Base-by-base conservation (phyloP, 2,329 filamentous ascomycete genomes). In the Hymenoscyphus occultus region DNA sequence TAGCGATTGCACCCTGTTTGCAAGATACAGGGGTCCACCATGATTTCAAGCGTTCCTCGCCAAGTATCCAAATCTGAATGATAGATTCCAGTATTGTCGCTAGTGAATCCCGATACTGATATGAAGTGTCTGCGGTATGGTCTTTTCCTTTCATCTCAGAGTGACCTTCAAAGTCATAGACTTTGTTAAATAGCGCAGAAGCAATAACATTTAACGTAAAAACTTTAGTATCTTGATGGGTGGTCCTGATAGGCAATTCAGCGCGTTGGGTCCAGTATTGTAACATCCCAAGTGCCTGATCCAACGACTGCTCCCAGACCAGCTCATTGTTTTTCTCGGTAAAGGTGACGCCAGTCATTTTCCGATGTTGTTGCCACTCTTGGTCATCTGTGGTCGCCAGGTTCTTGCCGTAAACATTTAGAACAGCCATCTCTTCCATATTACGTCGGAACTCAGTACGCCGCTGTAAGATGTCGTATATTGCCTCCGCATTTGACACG, bases 351-450 rank as follows among this genome's bases (percentile, higher is more conserved):
- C 6, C 57, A 39, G 57, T 59, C n/a, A 40, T 35, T 59, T 59
- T 59, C 9, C 57, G 57, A 39, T 59, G 57, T 39, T 35, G 31
- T 19, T 59, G 57, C 57, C 57, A 59, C 32, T 59, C 31, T 39
- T 59, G 31, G 9, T 35, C 57, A 19, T 59, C 57, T 5, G 39
- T 40, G 9, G 57, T 59, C 5, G 31, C 16, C 12, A 59, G 35
- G 39, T 59, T 59, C 10, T 28, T 28, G 19, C 57, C 57, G 13
- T 32, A 59, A 12, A 59, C 57, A 39, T 59, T 45, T 5, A 60
- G 32, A n/a, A 45, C 22, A 60, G 32, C 58, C 16, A 60, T 19
- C 39, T 40, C 62, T n/a, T 31, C 54, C 28, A 35, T 14, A 28
- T 35, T 54, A 16, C 56, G 56, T 39, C 7, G 31, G 39, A 62